These are phyloP conservation scores for Lepiota brunneoincarnata DNA, from an alignment of 768 basidiomycete genomes.

Conservation along the genomic window DNA sequence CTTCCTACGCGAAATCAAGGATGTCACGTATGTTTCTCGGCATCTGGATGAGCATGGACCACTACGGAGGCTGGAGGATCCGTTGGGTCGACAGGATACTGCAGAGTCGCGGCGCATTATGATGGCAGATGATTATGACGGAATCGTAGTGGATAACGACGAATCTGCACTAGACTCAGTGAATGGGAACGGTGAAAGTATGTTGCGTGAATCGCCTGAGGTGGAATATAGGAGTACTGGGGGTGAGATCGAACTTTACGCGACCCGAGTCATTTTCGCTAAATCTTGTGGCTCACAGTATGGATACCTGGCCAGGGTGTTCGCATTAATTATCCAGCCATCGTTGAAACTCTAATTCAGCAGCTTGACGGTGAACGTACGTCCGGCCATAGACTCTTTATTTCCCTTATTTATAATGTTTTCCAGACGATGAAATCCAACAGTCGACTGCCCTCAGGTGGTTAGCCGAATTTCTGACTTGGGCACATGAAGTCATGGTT, in stretches of 20 bases:
- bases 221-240: slow-evolving; percentile 61
- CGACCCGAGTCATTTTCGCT: slow-evolving; percentile 2
- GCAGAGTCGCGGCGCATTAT: not conserved
- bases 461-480: slow-evolving; percentile 86
- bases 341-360: slow-evolving; percentile 89
- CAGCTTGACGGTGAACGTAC: slow-evolving; percentile 83
- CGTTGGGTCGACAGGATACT: slow-evolving; percentile 9
- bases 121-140: not conserved
- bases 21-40: slow-evolving; percentile 74
- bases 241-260: slow-evolving; percentile 36
- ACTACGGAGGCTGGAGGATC: slow-evolving; percentile 36
- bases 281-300: slow-evolving; percentile 35
- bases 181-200: slow-evolving; percentile 44
- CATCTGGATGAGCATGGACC: slow-evolving; percentile 58
- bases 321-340: slow-evolving; percentile 83
- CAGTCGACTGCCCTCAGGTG: slow-evolving; percentile 92
- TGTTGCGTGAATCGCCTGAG: slow-evolving; percentile 26
- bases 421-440: slow-evolving; percentile 87
- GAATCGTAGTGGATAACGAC: slow-evolving; percentile 37
- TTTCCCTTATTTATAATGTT: slow-evolving; percentile 1
- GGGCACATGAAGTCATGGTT: slow-evolving; percentile 89
- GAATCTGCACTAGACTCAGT: slow-evolving; percentile 56
- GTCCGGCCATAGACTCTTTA: slow-evolving; percentile 23
- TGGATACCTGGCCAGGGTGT: slow-evolving; percentile 97
- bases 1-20: slow-evolving; percentile 87